These are phyloP conservation scores for Penicillium sp. DNA, from an alignment of 2,329 filamentous ascomycete species.

Conservation along the genomic window DNA sequence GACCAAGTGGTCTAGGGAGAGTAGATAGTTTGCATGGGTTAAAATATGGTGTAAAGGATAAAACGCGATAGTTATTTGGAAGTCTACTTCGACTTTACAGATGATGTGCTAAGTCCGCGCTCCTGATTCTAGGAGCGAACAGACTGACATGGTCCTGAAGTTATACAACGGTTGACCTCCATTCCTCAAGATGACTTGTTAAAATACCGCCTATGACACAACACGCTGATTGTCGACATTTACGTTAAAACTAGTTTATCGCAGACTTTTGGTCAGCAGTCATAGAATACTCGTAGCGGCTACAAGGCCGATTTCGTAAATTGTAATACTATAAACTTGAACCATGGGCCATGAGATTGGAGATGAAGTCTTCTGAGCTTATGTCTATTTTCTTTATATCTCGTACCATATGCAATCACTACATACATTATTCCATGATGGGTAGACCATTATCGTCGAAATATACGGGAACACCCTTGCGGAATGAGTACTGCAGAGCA, in stretches of 20 bases:
- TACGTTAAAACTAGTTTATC: not conserved
- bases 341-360: not conserved
- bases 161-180: not conserved
- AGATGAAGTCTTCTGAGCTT: not conserved
- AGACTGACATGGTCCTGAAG: not conserved
- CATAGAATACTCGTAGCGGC: not conserved
- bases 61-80: too few relatives aligned
- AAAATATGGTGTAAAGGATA: too few relatives aligned
- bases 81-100: not conserved
- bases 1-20: too few relatives aligned
- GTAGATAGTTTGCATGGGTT: too few relatives aligned
- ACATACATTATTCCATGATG: constrained; percentile 9
- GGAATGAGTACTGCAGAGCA: constrained; percentile 15
- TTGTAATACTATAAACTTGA: not conserved
- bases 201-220: too few relatives aligned
- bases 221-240: too few relatives aligned
- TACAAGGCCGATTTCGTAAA: not conserved
- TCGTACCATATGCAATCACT: not conserved
- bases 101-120: not conserved
- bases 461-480: constrained; percentile 15
- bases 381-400: constrained; percentile 1
- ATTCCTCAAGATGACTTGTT: too few relatives aligned
- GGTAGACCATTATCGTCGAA: constrained; percentile 15
- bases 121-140: not conserved
- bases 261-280: not conserved